phyloP scores from a whole-genome alignment of 306 rosid genomes.

The Cucurbita ficifolia region DNA sequence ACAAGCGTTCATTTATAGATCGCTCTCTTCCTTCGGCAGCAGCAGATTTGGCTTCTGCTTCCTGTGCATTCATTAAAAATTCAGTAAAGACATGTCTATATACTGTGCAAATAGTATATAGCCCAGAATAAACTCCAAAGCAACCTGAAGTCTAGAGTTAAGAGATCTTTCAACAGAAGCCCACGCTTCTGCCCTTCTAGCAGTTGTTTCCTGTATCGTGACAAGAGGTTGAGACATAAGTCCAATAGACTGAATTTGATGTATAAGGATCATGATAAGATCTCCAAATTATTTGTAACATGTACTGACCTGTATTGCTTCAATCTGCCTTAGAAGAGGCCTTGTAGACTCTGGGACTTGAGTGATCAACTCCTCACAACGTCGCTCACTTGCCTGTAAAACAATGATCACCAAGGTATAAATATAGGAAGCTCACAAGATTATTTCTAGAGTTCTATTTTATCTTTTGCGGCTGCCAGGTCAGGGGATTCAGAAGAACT shows the following conservation, averaged over 20 bases:
- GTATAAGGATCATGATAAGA: conserved; percentile 10
- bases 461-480: neutral
- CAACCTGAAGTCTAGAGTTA: conserved; percentile 87
- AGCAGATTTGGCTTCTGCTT: conserved; percentile 90
- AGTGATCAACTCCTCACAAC: conserved; percentile 87
- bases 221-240: conserved; percentile 17
- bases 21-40: conserved; percentile 94
- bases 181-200: conserved; percentile 94
- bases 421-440: conserved; percentile 3
- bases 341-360: conserved; percentile 99
- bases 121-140: conserved; percentile 11
- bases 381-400: conserved; percentile 91
- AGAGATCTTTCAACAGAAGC: conserved; percentile 91
- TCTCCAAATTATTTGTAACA: conserved; percentile 4
- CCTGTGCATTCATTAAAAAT: conserved; percentile 43
- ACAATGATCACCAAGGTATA: conserved; percentile 9
- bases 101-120: neutral
- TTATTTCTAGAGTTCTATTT: neutral
- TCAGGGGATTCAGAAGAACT: neutral
- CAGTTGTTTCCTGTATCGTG: conserved; percentile 72
- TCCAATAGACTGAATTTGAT: conserved; percentile 9
- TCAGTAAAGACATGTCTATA: neutral
- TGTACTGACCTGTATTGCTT: conserved; percentile 84
- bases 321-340: conserved; percentile 95
- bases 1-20: conserved; percentile 78